A percentile compares a stretch with the other conserved stretches of the same genome.
These are phyloP conservation scores for Ceratocystis smalleyi DNA, from an alignment of 2,329 filamentous ascomycete genomes.

Conservation along the genomic window DNA sequence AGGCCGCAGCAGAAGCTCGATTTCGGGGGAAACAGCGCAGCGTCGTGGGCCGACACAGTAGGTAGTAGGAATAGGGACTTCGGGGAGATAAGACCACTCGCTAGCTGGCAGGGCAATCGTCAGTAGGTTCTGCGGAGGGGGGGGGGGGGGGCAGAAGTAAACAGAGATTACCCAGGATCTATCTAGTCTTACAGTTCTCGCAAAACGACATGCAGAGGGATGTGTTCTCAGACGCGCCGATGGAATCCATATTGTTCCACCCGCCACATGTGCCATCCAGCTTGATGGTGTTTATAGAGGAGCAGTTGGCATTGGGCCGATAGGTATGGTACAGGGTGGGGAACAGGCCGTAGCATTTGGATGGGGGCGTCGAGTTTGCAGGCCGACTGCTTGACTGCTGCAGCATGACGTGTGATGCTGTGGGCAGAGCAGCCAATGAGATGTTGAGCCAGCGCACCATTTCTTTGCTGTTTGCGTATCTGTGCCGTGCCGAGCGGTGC, in stretches of 20 bases:
- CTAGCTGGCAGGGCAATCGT: background rate
- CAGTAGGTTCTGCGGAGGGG: background rate
- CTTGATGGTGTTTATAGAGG: conserved; percentile 4
- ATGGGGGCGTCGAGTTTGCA: background rate
- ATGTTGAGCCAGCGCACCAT: conserved; percentile 6
- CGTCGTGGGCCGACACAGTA: conserved; percentile 9
- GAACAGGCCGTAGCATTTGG: conserved; percentile 2
- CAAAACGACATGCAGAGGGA: conserved; percentile 10
- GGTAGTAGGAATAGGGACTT: conserved; percentile 9
- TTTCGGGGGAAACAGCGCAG: background rate
- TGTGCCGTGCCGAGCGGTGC: too few relatives aligned
- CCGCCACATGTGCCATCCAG: conserved; percentile 6
- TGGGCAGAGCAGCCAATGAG: background rate
- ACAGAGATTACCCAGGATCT: background rate
- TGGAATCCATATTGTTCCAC: conserved; percentile 1
- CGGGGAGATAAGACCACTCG: conserved; percentile 13
- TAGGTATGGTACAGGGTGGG: conserved; percentile 7
- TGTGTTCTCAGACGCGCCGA: background rate
- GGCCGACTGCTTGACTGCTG: background rate
- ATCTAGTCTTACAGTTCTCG: conserved; percentile 2
- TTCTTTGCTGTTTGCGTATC: too few relatives aligned
- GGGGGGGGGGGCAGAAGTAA: background rate
- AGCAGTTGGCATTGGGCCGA: background rate
- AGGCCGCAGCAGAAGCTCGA: background rate
- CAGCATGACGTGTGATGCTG: background rate